A percentile compares a stretch with the other conserved stretches of the same genome.
phyloP scores from a whole-genome alignment of 176 grass and related monocot genomes.

The Avena sativa region DNA sequence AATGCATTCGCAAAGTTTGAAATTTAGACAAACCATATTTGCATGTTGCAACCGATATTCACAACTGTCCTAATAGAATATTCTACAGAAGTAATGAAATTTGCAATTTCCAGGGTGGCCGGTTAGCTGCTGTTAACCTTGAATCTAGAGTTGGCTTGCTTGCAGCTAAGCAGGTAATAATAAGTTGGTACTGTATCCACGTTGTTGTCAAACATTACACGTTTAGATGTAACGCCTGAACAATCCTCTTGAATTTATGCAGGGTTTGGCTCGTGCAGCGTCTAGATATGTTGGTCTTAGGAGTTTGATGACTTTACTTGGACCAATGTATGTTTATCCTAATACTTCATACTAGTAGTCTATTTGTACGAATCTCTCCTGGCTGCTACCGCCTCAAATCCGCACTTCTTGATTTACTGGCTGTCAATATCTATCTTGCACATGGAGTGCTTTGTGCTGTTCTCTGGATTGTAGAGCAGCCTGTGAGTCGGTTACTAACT shows the following conservation, averaged over 20 bases:
- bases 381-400: background rate
- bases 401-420: slow-evolving; percentile 4
- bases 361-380: background rate
- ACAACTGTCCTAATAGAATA: background rate
- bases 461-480: background rate
- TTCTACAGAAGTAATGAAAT: slow-evolving; percentile 3
- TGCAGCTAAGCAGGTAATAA: slow-evolving; percentile 82
- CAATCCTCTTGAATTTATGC: slow-evolving; percentile 39
- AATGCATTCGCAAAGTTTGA: background rate
- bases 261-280: slow-evolving; percentile 83
- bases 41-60: slow-evolving; percentile 11
- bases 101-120: slow-evolving; percentile 68
- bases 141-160: slow-evolving; percentile 79
- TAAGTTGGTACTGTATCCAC: slow-evolving; percentile 20
- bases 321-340: slow-evolving; percentile 73
- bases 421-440: slow-evolving; percentile 7
- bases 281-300: slow-evolving; percentile 78
- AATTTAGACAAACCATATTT: background rate
- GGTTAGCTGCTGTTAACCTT: slow-evolving; percentile 76
- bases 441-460: background rate
- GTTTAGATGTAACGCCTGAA: slow-evolving; percentile 11
- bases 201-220: background rate
- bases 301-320: slow-evolving; percentile 86
- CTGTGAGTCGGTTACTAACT: background rate
- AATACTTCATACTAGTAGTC: background rate